Base-by-base conservation (phyloP, 2,329 filamentous ascomycete species). In the Stagonosporopsis tanaceti region DNA sequence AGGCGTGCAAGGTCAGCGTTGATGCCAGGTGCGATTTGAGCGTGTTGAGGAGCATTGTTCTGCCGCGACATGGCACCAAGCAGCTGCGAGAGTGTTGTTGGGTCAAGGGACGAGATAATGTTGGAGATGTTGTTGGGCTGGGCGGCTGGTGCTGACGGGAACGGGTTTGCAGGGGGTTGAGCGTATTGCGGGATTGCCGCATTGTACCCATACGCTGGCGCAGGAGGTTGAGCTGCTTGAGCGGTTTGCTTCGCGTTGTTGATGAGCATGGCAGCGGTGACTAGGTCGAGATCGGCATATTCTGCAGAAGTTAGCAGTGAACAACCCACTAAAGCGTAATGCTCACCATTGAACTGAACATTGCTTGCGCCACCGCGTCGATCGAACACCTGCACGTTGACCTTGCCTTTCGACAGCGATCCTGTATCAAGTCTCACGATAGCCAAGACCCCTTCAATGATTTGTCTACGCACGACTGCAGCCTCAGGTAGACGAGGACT, bases 381-480 rank as follows among this genome's bases (percentile, higher is more conserved):
- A 76, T 96, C 90, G 70, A 97, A 97, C 6, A 96, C 86, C 67
- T 94, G 91, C 3, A 97, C 80, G 0, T 90, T 86, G 47, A 98
- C 89, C 71, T 89, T 93, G 62, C 88, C 87, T 1, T 84, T 84
- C 32, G 83, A 81, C 69, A 96, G 89, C 22, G 91, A 86, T 42
- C 83, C 81, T 47, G 87, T 81, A 59, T 90, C 88, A 14, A 98
- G 84, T 67, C 92, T 89, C 5, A 92, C 87, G 14, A 97, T 90
- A 8, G 90, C 94, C 48, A 91, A 85, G 1, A 97, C 94, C 17
- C 95, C 94, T 75, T 98, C 93, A 11, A 93, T 80, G 35, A 96
- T 91, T 72, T 97, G 92, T 50, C 91, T 85, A 64, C 92, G 88
- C 50, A 97, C 86, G n/a, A 97, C 88, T 5, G 89, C 86, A 34